Percentiles rank a stretch among this genome's conserved stretches.
phyloP scores from a whole-genome alignment of 805 yeast species.

The Millerozyma miso region DNA sequence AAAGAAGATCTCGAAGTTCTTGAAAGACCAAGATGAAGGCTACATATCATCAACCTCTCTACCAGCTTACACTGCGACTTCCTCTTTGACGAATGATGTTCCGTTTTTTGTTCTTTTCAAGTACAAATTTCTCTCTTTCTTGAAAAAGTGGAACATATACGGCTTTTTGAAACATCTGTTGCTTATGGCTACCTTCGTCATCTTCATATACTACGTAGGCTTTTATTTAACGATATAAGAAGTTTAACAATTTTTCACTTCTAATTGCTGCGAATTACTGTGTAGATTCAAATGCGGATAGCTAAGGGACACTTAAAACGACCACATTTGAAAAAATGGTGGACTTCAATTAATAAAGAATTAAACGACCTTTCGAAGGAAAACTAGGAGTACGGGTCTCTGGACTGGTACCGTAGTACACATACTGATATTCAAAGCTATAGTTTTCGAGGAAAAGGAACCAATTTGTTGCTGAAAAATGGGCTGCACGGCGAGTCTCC shows the following conservation, averaged over 20 bases:
- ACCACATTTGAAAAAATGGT: constrained; percentile 1
- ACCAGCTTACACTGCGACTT: constrained; percentile 24
- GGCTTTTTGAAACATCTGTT: constrained; percentile 17
- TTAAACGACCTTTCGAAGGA: not conserved
- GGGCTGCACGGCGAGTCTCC: constrained; percentile 69
- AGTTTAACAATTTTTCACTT: not conserved
- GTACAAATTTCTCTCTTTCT: constrained; percentile 4
- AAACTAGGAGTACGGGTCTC: not conserved
- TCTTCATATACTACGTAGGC: constrained; percentile 16
- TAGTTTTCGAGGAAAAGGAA: not conserved
- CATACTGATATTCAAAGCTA: not conserved
- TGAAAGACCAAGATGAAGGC: constrained; percentile 26
- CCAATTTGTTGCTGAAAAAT: constrained; percentile 25
- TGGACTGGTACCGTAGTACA: not conserved
- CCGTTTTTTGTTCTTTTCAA: not conserved
- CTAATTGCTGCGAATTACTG: constrained; percentile 7
- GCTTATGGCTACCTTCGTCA: constrained; percentile 15
- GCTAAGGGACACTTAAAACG: constrained; percentile 1
- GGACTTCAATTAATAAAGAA: not conserved
- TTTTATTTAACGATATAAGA: constrained; percentile 18
- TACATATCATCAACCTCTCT: constrained; percentile 3
- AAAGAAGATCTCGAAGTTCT: constrained; percentile 24
- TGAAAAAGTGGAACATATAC: constrained; percentile 17
- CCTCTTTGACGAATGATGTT: not conserved
- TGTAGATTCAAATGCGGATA: constrained; percentile 16